Percentiles rank a stretch among this genome's conserved stretches.
Conservation (phyloP, 257 asterid species). For the Cordia subcordata region DNA sequence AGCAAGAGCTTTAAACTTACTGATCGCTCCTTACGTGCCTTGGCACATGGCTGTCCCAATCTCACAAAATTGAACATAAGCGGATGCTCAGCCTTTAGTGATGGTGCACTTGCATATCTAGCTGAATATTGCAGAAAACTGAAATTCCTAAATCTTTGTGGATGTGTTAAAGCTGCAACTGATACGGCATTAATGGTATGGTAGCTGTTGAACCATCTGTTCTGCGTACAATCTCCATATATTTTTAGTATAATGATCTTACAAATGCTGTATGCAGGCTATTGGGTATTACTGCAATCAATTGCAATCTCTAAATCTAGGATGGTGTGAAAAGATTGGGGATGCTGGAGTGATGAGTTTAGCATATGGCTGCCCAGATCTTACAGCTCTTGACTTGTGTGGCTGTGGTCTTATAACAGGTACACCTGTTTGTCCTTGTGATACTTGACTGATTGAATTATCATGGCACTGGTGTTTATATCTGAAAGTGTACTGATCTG, state of each 20-base stretch:
- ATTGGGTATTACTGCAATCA: constrained; percentile 79
- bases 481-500: too few relatives aligned
- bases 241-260: background rate
- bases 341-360: constrained; percentile 94
- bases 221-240: background rate
- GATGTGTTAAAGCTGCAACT: constrained; percentile 81
- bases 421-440: constrained; percentile 10
- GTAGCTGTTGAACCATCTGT: background rate
- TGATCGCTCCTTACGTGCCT: constrained; percentile 66
- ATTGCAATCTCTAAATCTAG: constrained; percentile 72
- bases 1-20: constrained; percentile 86
- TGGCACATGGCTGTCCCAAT: constrained; percentile 77
- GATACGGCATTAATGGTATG: constrained; percentile 83
- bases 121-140: constrained; percentile 66
- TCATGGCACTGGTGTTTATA: too few relatives aligned
- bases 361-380: constrained; percentile 94
- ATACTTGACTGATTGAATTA: too few relatives aligned
- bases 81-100: constrained; percentile 83
- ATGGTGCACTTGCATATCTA: constrained; percentile 65
- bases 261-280: constrained; percentile 41
- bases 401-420: constrained; percentile 96
- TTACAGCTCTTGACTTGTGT: constrained; percentile 79
- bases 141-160: constrained; percentile 77
- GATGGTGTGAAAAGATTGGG: constrained; percentile 92
- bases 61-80: constrained; percentile 81